Conservation (phyloP, 805 yeast species). For the Ogataea minuta region DNA sequence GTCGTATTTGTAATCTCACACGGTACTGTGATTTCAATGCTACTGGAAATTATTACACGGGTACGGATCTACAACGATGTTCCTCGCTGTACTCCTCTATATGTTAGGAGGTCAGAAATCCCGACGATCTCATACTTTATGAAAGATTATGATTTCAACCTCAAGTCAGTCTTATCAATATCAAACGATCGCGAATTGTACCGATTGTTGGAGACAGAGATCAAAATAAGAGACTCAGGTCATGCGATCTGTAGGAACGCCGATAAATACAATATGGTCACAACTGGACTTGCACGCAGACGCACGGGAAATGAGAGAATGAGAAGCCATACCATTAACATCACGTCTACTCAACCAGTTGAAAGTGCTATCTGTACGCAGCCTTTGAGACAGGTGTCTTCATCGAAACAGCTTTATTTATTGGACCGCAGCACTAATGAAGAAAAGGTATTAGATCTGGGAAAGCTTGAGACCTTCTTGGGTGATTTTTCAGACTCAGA, state of each 20-base stretch:
- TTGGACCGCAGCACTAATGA: constrained; percentile 22
- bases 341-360: constrained; percentile 17
- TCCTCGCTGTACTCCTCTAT: constrained; percentile 38
- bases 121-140: constrained; percentile 20
- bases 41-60: constrained; percentile 38
- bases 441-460: constrained; percentile 28
- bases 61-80: constrained; percentile 40
- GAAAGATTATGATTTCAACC: constrained; percentile 35
- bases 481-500: constrained; percentile 28
- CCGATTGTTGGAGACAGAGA: constrained; percentile 23
- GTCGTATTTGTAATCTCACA: constrained; percentile 39
- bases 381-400: constrained; percentile 27
- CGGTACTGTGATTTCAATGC: constrained; percentile 42
- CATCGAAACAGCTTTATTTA: constrained; percentile 30
- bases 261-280: too few relatives aligned
- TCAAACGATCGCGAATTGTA: constrained; percentile 28
- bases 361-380: constrained; percentile 4
- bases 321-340: constrained; percentile 32
- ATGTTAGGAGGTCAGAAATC: constrained; percentile 28
- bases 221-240: constrained; percentile 27
- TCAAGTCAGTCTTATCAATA: constrained; percentile 27
- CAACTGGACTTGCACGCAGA: constrained; percentile 12
- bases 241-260: too few relatives aligned
- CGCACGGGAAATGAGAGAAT: constrained; percentile 12
- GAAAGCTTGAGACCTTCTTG: constrained; percentile 32